Conservation (phyloP, 371 early-diverging fungal genomes). For the Funneliformis caledonium region DNA sequence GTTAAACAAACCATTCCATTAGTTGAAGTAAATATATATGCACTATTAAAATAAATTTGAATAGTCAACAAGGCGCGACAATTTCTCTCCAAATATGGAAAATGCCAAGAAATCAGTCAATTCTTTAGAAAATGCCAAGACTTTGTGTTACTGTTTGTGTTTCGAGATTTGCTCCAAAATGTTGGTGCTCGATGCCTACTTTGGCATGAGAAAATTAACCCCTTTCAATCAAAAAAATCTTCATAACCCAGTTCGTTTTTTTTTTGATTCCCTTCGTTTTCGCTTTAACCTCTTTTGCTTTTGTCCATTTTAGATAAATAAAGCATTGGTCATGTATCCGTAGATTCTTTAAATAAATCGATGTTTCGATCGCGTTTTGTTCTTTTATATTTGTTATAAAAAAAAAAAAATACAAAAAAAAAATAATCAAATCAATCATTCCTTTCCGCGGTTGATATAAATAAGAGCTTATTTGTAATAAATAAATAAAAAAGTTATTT, state of each 20-base stretch:
- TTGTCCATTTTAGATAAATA: neutral
- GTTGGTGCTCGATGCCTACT: neutral
- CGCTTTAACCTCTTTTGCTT: neutral
- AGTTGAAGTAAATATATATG: no score
- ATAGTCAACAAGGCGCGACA: neutral
- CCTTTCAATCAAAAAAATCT: neutral
- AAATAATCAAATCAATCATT: neutral
- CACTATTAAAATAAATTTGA: neutral
- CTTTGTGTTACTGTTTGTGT: slow-evolving; percentile 12
- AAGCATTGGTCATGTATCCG: neutral
- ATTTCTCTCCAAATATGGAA: neutral
- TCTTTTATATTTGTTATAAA: neutral
- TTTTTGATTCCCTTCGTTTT: neutral
- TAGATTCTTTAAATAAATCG: neutral
- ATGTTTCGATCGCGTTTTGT: neutral
- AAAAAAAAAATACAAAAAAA: neutral
- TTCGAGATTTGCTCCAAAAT: neutral
- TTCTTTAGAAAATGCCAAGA: slow-evolving; percentile 37
- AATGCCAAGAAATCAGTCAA: slow-evolving; percentile 35
- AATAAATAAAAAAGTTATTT: no score
- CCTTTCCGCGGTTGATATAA: neutral
- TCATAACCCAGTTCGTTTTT: neutral
- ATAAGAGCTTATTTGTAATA: neutral
- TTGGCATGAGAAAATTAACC: neutral
- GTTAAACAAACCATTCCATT: no score